Conservation (phyloP, 2,329 filamentous ascomycete species). For the Didymella sp. region DNA sequence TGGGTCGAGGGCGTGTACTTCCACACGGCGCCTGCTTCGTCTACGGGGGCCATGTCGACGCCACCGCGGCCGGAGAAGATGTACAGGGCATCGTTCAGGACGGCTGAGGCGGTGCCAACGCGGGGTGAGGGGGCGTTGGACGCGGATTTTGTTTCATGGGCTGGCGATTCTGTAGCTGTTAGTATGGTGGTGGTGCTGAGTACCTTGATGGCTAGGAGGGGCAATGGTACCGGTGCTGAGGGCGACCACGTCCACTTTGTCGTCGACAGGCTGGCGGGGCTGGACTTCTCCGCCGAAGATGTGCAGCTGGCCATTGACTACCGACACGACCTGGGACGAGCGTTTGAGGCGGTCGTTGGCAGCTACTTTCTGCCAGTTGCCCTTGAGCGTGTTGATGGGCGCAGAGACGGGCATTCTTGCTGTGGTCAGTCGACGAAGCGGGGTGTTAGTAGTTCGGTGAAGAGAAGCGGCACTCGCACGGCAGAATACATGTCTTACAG, state of each 20-base stretch:
- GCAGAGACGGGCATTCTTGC: conserved; percentile 34
- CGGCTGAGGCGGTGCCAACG: conserved; percentile 74
- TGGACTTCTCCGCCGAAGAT: conserved; percentile 80
- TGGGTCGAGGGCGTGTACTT: conserved; percentile 70
- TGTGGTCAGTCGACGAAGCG: background rate
- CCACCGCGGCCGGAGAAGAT: conserved; percentile 82
- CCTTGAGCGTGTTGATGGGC: conserved; percentile 39
- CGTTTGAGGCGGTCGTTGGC: conserved; percentile 61
- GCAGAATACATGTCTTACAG: background rate
- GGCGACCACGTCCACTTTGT: conserved; percentile 71
- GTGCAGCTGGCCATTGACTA: conserved; percentile 65
- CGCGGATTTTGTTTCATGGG: conserved; percentile 34
- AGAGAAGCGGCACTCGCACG: background rate
- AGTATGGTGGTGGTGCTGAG: conserved; percentile 16
- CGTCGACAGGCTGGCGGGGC: conserved; percentile 72
- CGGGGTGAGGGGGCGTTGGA: conserved; percentile 66
- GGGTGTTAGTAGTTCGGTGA: background rate
- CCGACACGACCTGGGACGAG: conserved; percentile 75
- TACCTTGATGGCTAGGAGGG: conserved; percentile 28
- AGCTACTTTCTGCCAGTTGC: conserved; percentile 49
- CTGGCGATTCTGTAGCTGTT: conserved; percentile 54
- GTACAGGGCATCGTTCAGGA: conserved; percentile 74
- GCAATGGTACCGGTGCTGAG: conserved; percentile 48
- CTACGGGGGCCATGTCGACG: conserved; percentile 70
- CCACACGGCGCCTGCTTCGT: conserved; percentile 79